A percentile compares a stretch with the other conserved stretches of the same genome.
phyloP scores from a whole-genome alignment of 2,329 filamentous ascomycete species.

The Trichoderma arundinaceum region DNA sequence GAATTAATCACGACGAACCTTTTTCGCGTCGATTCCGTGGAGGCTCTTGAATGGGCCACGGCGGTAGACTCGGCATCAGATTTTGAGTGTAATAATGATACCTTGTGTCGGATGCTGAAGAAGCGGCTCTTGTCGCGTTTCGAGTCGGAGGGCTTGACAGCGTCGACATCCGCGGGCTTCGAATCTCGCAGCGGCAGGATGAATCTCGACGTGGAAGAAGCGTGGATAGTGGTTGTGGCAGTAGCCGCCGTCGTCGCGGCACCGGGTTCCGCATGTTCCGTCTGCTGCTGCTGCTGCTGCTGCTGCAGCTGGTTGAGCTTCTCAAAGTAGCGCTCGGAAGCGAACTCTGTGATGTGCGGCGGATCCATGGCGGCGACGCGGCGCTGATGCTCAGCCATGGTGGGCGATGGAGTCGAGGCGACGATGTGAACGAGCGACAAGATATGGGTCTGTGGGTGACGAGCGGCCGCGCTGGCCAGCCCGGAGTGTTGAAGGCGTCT shows the following conservation, averaged over 20 bases:
- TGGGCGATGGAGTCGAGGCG: constrained; percentile 26
- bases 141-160: constrained; percentile 41
- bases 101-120: constrained; percentile 50
- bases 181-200: constrained; percentile 57
- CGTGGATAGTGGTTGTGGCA: constrained; percentile 36
- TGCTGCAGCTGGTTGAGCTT: constrained; percentile 63
- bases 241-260: constrained; percentile 33
- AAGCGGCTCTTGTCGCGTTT: constrained; percentile 53
- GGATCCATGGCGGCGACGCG: constrained; percentile 59
- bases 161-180: constrained; percentile 43
- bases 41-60: constrained; percentile 34
- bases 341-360: constrained; percentile 69
- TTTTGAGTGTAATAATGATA: constrained; percentile 46
- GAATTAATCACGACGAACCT: constrained; percentile 38
- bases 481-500: constrained; percentile 41
- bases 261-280: constrained; percentile 40
- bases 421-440: constrained; percentile 37
- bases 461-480: constrained; percentile 40
- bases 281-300: constrained; percentile 49
- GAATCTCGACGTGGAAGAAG: constrained; percentile 49
- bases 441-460: constrained; percentile 26
- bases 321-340: constrained; percentile 67
- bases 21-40: constrained; percentile 41
- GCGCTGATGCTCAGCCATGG: constrained; percentile 44
- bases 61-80: constrained; percentile 35